These are phyloP conservation scores for Pichia phayaonensis DNA, from an alignment of 805 yeast genomes.

Conservation along the genomic window DNA sequence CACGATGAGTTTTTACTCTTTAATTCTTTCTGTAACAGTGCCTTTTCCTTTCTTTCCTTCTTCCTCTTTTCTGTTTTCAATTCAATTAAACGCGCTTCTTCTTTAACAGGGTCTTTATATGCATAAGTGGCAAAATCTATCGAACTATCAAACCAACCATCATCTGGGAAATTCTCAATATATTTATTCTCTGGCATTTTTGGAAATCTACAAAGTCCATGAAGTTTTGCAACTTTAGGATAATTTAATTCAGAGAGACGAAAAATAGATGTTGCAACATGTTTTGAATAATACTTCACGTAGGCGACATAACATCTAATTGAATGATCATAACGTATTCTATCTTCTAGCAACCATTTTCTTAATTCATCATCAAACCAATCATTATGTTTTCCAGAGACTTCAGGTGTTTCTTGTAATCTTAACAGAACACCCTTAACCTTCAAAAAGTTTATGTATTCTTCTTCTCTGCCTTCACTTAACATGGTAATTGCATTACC, in stretches of 20 bases:
- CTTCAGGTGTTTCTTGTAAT: slow-evolving; percentile 26
- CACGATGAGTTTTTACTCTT: slow-evolving; percentile 60
- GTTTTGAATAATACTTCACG: slow-evolving; percentile 78
- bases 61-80: slow-evolving; percentile 38
- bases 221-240: slow-evolving; percentile 61
- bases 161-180: slow-evolving; percentile 48
- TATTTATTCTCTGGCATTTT: slow-evolving; percentile 83
- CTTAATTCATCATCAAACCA: slow-evolving; percentile 30
- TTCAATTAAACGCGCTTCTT: slow-evolving; percentile 51
- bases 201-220: slow-evolving; percentile 79
- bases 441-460: slow-evolving; percentile 69
- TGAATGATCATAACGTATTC: slow-evolving; percentile 77
- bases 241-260: slow-evolving; percentile 66
- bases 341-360: slow-evolving; percentile 60
- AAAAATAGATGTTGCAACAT: slow-evolving; percentile 81
- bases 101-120: slow-evolving; percentile 60
- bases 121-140: slow-evolving; percentile 62
- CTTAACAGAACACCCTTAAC: slow-evolving; percentile 57
- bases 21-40: slow-evolving; percentile 36
- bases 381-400: slow-evolving; percentile 11
- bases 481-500: slow-evolving; percentile 77
- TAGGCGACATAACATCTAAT: slow-evolving; percentile 76
- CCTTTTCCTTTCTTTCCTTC: slow-evolving; percentile 30
- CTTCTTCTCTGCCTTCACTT: slow-evolving; percentile 70
- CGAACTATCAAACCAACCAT: slow-evolving; percentile 62